Conservation (phyloP, 2,329 filamentous ascomycete species). For the Pseudocercospora pini-densiflorae region DNA sequence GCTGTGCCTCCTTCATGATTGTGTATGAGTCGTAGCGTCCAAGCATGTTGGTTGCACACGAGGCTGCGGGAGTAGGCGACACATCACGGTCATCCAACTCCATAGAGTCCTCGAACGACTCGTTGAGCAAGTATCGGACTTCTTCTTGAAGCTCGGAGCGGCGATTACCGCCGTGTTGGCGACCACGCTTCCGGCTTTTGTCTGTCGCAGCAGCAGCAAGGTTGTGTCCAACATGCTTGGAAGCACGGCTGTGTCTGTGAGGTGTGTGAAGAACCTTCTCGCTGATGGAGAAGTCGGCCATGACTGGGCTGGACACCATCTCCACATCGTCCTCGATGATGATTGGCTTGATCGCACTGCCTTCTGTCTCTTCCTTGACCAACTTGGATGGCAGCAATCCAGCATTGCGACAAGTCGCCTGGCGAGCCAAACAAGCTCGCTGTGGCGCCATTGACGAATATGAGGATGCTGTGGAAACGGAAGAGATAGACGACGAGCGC, state of each 20-base stretch:
- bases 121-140: constrained; percentile 39
- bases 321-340: constrained; percentile 38
- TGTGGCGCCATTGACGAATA: constrained; percentile 54
- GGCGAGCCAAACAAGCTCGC: constrained; percentile 53
- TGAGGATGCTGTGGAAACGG: constrained; percentile 52
- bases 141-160: constrained; percentile 42
- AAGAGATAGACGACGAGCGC: constrained; percentile 60
- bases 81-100: constrained; percentile 34
- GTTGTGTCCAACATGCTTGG: constrained; percentile 31
- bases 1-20: constrained; percentile 32
- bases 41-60: constrained; percentile 34
- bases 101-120: constrained; percentile 34
- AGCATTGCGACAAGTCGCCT: constrained; percentile 58
- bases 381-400: constrained; percentile 43
- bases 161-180: constrained; percentile 34
- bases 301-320: constrained; percentile 36
- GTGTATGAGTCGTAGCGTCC: constrained; percentile 24
- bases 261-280: constrained; percentile 39
- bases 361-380: constrained; percentile 34
- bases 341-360: constrained; percentile 34
- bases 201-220: constrained; percentile 19
- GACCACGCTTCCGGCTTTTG: constrained; percentile 38
- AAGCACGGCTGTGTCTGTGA: constrained; percentile 37
- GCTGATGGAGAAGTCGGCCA: constrained; percentile 38
- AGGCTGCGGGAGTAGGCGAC: constrained; percentile 35